Evolutionary conservation across 495 filamentous ascomycete genomes (phyloP).

Genomic region (Penicillium nucicola): DNA sequence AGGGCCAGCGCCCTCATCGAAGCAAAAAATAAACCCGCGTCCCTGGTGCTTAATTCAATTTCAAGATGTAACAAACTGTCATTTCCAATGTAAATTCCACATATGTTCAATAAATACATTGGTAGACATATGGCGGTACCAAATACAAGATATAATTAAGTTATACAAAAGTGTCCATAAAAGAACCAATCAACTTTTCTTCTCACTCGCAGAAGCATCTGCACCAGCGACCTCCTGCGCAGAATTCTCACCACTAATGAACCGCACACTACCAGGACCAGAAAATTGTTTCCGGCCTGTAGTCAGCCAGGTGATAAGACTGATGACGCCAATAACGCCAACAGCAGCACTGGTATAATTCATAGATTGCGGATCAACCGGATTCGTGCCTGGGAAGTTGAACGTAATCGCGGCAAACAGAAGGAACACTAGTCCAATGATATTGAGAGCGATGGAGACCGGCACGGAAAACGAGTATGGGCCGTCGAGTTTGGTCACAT

Average conservation of each 20-base stretch:
- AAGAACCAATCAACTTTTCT: not conserved
- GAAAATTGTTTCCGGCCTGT: conserved; percentile 50
- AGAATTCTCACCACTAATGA: conserved; percentile 13
- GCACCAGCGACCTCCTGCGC: not conserved
- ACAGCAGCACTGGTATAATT: conserved; percentile 58
- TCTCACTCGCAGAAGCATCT: not conserved
- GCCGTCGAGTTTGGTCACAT: conserved; percentile 36
- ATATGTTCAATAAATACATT: no score
- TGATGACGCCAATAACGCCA: conserved; percentile 51
- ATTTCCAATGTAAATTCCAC: no score
- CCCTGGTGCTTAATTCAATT: no score
- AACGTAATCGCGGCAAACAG: conserved; percentile 55
- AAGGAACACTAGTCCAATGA: conserved; percentile 50
- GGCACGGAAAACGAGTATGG: conserved; percentile 32
- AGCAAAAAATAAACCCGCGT: no score
- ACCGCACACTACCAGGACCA: conserved; percentile 37
- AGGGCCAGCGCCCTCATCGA: no score
- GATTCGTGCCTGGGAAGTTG: conserved; percentile 52
- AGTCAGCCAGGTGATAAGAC: conserved; percentile 50
- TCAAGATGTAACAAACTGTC: no score
- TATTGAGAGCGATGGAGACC: conserved; percentile 46
- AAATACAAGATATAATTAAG: no score
- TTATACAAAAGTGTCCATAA: not conserved
- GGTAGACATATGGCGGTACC: no score
- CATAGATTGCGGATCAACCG: conserved; percentile 52